Conservation (phyloP, 495 filamentous ascomycete species). For the Neurospora africana region DNA sequence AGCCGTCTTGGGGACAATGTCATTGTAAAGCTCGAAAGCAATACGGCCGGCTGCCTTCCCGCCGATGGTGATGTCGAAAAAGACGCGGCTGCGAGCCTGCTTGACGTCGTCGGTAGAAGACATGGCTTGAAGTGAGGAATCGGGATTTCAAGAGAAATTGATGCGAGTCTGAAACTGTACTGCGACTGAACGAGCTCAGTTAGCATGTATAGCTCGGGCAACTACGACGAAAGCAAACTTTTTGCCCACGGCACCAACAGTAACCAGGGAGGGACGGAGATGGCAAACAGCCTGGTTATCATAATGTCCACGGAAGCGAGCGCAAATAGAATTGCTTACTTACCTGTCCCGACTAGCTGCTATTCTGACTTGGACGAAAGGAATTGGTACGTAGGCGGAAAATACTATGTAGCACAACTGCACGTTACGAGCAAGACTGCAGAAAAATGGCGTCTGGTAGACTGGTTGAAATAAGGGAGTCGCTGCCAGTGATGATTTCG, state of each 20-base stretch:
- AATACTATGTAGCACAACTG: neutral
- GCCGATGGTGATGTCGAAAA: constrained; percentile 81
- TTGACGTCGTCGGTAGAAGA: constrained; percentile 25
- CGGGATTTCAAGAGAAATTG: neutral
- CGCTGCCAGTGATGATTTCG: neutral
- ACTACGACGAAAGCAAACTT: neutral
- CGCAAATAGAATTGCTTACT: neutral
- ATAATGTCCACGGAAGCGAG: neutral
- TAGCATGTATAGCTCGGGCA: neutral
- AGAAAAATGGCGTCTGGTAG: neutral
- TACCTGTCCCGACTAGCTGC: neutral
- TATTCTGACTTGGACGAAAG: neutral
- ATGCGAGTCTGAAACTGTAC: neutral
- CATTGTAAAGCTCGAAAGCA: constrained; percentile 75
- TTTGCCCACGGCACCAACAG: neutral
- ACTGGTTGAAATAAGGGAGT: neutral
- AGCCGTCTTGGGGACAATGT: constrained; percentile 88
- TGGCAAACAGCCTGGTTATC: neutral
- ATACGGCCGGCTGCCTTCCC: constrained; percentile 60
- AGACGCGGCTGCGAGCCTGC: constrained; percentile 58
- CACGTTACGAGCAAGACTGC: neutral
- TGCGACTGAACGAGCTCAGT: neutral
- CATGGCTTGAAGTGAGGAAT: constrained; percentile 13
- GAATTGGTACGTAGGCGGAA: neutral
- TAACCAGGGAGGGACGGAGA: neutral